These are phyloP conservation scores for Fusarium oligoseptatum DNA, from an alignment of 2,329 filamentous ascomycete species.

Conservation along the genomic window DNA sequence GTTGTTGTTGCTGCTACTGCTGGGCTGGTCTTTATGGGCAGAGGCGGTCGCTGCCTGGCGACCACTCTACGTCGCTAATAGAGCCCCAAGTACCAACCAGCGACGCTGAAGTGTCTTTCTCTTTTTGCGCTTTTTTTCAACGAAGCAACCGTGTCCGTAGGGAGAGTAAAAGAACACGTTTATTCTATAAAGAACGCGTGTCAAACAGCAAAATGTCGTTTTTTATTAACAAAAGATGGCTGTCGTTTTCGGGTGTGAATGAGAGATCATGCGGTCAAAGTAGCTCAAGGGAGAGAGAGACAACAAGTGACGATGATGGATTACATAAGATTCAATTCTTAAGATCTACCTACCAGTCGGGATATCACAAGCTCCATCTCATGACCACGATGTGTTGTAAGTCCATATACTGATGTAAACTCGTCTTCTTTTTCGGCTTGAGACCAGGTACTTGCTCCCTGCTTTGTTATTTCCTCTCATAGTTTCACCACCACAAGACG, in stretches of 20 bases:
- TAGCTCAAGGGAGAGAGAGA: neutral
- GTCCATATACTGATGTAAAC: neutral
- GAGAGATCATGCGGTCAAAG: conserved; percentile 5
- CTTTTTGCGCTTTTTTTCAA: neutral
- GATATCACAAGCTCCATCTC: conserved; percentile 1
- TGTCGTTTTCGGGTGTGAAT: neutral
- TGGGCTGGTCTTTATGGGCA: conserved; percentile 16
- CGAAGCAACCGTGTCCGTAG: conserved; percentile 21
- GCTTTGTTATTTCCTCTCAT: neutral
- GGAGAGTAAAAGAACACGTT: neutral
- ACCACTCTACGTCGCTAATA: conserved; percentile 35
- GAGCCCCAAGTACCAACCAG: conserved; percentile 25
- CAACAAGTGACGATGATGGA: neutral
- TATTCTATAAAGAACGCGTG: neutral
- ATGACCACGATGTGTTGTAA: neutral
- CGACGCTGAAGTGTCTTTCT: conserved; percentile 20
- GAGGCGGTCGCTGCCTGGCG: conserved; percentile 43
- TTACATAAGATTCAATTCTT: neutral
- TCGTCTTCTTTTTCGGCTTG: neutral
- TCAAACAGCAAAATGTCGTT: neutral
- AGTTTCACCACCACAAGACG: neutral
- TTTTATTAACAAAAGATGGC: neutral
- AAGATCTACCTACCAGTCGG: neutral
- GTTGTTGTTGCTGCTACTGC: conserved; percentile 11
- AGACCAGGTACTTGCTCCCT: neutral